Base-by-base conservation (phyloP, 208 protist genomes). In the Strigomonas culicis region DNA sequence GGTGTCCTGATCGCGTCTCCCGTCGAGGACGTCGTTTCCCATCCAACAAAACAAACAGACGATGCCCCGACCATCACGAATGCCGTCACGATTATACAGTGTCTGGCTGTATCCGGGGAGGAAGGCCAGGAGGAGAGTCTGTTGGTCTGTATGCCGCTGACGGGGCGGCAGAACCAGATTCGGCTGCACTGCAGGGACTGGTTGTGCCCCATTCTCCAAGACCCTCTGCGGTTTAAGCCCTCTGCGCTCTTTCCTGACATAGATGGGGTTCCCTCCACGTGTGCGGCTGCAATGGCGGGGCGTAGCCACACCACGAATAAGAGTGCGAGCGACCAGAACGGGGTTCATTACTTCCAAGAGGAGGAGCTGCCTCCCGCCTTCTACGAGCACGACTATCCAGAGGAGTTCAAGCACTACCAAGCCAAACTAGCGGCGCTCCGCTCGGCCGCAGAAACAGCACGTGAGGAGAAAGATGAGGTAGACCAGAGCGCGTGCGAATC, bases 161-260 rank as follows among this genome's bases (percentile, higher is more conserved):
- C 95, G 3, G 95, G 95, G 4, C 78, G 93, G 6, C 81, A 90
- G 49, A 93, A 98, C 73, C 95, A 98, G 60, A 95, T 98, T 34
- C 84, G 95, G 10, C 59, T 85, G 51, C 95, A 98, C 75, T 64
- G 97, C 11, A 70, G 74, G 57, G 57, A 68, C 21, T 73, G 91
- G 15, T 86, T 87, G 10, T 77, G 74, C 60, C 90, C 90, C 11
- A 98, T 98, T 58, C 66, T 84, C n/a, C 82, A 88, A 52, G 95
- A 98, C 65, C 13, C 59, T 61, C 2, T 75, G 64, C 61, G 32
- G 51, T n/a, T 36, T 4, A 27, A 27, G 21, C 7, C 25, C 30
- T 51, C 15, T 43, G 32, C 17, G 24, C 19, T 7, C 11, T 30
- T 22, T 17, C 4, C 55, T 15, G 24, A 36, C 10, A 19, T 19